These are phyloP conservation scores for Candida oleophila DNA, from an alignment of 805 yeast species.

Conservation along the genomic window DNA sequence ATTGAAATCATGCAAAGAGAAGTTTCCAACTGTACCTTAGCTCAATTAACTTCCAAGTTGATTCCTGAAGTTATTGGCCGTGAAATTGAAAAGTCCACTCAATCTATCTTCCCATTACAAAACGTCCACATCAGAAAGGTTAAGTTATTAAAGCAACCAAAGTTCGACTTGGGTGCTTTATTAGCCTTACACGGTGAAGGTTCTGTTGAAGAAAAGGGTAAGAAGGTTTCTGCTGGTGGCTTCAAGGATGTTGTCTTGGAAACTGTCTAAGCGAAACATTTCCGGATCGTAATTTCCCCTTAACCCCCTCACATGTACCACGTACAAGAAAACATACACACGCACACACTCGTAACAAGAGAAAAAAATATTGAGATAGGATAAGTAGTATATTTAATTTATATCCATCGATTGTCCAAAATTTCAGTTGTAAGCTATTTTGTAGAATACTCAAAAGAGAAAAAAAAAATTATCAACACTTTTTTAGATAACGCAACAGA, in stretches of 20 bases:
- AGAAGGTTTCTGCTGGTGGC: conserved; percentile 92
- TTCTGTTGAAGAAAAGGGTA: conserved; percentile 88
- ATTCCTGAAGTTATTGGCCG: conserved; percentile 99
- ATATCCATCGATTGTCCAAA: background rate
- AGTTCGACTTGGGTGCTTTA: conserved; percentile 95
- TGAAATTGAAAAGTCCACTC: conserved; percentile 96
- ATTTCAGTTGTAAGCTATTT: background rate
- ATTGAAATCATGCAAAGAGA: conserved; percentile 94
- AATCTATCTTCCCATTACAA: conserved; percentile 94
- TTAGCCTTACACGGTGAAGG: conserved; percentile 97
- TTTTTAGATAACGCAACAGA: no score
- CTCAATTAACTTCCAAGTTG: conserved; percentile 95
- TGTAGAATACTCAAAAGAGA: no score
- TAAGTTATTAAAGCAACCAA: conserved; percentile 97
- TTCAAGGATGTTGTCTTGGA: conserved; percentile 99
- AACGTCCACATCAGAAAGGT: conserved; percentile 99
- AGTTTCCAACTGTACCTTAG: conserved; percentile 90
- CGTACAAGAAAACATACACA: background rate
- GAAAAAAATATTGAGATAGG: background rate
- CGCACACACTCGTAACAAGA: background rate
- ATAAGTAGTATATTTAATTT: background rate
- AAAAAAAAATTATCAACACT: no score
- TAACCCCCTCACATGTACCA: background rate
- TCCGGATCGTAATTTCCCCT: background rate
- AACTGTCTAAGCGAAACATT: conserved; percentile 62